Evolutionary conservation across 2,329 filamentous ascomycete species (phyloP).

Genomic region (Fusarium sp.): DNA sequence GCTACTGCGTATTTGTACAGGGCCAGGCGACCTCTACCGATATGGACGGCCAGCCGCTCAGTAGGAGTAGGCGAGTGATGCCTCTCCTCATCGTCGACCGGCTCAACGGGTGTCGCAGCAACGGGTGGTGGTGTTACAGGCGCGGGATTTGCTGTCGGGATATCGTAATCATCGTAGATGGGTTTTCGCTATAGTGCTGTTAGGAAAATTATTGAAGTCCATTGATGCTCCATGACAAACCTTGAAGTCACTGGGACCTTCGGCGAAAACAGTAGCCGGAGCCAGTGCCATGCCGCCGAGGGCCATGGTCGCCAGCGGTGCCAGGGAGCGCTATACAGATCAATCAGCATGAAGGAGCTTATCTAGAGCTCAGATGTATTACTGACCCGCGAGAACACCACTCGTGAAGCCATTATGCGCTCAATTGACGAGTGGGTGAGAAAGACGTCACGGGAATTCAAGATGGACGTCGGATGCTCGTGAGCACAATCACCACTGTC

Average conservation of each 20-base stretch:
- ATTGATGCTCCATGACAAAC: slow-evolving; percentile 31
- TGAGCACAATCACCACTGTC: slow-evolving; percentile 35
- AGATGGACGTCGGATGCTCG: slow-evolving; percentile 35
- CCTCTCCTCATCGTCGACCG: slow-evolving; percentile 47
- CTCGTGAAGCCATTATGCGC: slow-evolving; percentile 67
- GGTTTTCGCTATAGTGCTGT: slow-evolving; percentile 63
- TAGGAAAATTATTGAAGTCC: background rate
- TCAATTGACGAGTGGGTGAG: slow-evolving; percentile 55
- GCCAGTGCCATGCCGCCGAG: slow-evolving; percentile 59
- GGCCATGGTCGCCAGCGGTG: slow-evolving; percentile 64
- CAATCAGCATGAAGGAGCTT: slow-evolving; percentile 44
- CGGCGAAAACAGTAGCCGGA: slow-evolving; percentile 61
- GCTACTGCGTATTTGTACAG: slow-evolving; percentile 79
- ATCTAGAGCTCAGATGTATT: background rate
- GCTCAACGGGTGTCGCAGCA: slow-evolving; percentile 45
- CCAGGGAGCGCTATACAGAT: slow-evolving; percentile 57
- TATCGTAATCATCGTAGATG: slow-evolving; percentile 81
- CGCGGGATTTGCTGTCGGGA: slow-evolving; percentile 49
- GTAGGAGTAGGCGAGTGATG: slow-evolving; percentile 77
- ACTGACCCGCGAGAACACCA: slow-evolving; percentile 66
- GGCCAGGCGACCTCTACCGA: slow-evolving; percentile 82
- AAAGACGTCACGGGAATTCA: slow-evolving; percentile 43
- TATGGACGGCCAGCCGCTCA: slow-evolving; percentile 85
- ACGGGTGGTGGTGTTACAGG: slow-evolving; percentile 42
- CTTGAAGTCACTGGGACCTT: slow-evolving; percentile 55